These are phyloP conservation scores for Biscogniauxia marginata DNA, from an alignment of 2,329 filamentous ascomycete species.

Conservation along the genomic window DNA sequence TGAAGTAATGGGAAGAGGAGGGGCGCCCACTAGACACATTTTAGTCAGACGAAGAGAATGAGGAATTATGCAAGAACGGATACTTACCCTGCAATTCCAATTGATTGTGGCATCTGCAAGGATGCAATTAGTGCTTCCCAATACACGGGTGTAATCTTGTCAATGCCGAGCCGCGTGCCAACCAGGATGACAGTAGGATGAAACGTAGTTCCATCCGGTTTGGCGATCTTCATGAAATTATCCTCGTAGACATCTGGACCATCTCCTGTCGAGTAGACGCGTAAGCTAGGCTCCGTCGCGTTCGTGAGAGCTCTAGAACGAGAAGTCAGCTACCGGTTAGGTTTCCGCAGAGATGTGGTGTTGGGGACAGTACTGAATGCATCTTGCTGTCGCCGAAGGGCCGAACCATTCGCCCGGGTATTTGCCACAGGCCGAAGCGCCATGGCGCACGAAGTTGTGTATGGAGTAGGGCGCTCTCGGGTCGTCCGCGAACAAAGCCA, in stretches of 20 bases:
- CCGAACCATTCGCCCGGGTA: constrained; percentile 98
- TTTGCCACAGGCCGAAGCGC: constrained; percentile 84
- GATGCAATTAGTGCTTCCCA: constrained; percentile 88
- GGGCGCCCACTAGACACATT: constrained; percentile 71
- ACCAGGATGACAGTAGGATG: constrained; percentile 86
- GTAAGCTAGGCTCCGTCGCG: constrained; percentile 61
- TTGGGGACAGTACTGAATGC: constrained; percentile 71
- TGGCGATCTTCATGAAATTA: constrained; percentile 75
- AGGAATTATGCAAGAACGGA: neutral
- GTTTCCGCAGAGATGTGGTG: neutral
- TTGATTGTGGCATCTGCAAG: constrained; percentile 85
- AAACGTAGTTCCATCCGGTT: constrained; percentile 63
- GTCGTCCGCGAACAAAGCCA: constrained; percentile 85
- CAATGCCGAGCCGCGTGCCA: constrained; percentile 85
- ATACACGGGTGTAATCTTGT: constrained; percentile 91
- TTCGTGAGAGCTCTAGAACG: constrained; percentile 68
- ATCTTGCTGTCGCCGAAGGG: constrained; percentile 90
- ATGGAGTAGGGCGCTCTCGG: constrained; percentile 87
- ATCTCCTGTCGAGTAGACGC: constrained; percentile 87
- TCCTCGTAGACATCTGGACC: constrained; percentile 93
- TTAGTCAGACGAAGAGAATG: constrained; percentile 9
- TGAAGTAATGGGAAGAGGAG: constrained; percentile 73
- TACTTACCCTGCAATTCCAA: constrained; percentile 87
- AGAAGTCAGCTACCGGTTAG: constrained; percentile 9
- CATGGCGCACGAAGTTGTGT: constrained; percentile 88